Evolutionary conservation across 2,329 filamentous ascomycete species (phyloP), one percentile per base, ranked within the genome.

Genomic region (Cercospora nicotianae): DNA sequence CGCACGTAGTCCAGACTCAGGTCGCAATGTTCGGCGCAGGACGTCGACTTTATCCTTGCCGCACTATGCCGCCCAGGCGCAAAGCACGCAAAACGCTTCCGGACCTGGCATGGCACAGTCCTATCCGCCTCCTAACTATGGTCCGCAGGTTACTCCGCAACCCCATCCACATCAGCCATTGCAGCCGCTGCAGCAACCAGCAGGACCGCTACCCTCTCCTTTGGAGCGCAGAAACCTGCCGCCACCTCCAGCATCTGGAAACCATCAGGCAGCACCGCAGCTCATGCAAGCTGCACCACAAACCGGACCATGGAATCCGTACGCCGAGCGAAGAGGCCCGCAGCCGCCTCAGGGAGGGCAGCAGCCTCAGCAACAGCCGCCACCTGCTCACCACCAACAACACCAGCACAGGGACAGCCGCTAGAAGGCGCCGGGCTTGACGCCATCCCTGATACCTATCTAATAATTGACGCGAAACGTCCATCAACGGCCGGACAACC

Each of bases 241-340:
- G n/a, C 61, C 63, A 20, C 58, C 68, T 10, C 48, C 69, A 59
- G 63, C 67, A 13, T 57, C 66, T 20, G 45, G 18, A 10, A 51
- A 51, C 18, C 45, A 51, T 53, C 57, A 57, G n/a, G 55, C 51
- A 9, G 66, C 72, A 5, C 73, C 70, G 5, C 71, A 69, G 45
- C 60, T 77, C 23, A 65, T 78, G 75, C 77, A 77, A 59, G 74
- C 76, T n/a, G 64, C 73, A 20, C 77, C 76, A 13, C 73, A 75
- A 51, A 77, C 76, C 23, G 77, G 77, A 26, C 77, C 76, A 13
- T 75, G 72, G 71, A 78, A 78, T 64, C 76, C 77, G 8, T 78
- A 76, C 61, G 75, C 74, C 31, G 69, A 75, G 4, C 69, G 72
- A 13, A 65, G 64, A 42, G 67, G 64, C 12, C 62, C 68, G 13